A percentile compares a stretch with the other conserved stretches of the same genome.
Evolutionary conservation across 768 basidiomycete genomes (phyloP).

Genomic region (Suillus tomentosus): DNA sequence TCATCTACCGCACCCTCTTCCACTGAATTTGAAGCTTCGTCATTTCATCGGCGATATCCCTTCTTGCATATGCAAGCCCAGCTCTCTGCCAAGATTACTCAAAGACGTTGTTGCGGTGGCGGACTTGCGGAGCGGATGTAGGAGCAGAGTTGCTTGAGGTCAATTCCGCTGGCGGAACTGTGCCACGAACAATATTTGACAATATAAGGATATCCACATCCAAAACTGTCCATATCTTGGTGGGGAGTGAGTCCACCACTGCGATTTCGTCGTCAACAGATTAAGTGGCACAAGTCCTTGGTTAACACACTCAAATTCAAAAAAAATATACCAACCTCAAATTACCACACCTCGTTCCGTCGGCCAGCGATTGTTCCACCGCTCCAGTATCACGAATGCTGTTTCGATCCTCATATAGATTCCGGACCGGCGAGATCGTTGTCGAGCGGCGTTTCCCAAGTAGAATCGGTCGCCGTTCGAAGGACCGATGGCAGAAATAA

Average conservation of each 20-base stretch:
- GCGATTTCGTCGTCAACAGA: neutral
- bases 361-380: neutral
- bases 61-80: constrained; percentile 8
- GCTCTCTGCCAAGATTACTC: constrained; percentile 6
- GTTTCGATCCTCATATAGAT: neutral
- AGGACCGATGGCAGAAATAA: neutral
- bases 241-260: neutral
- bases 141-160: neutral
- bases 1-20: neutral
- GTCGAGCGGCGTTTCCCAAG: neutral
- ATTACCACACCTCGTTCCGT: neutral
- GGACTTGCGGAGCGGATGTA: neutral
- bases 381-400: neutral
- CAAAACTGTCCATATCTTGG: neutral
- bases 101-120: constrained; percentile 15
- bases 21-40: neutral
- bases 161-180: neutral
- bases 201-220: neutral
- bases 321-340: neutral
- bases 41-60: neutral
- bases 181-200: too few relatives aligned
- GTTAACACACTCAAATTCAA: neutral
- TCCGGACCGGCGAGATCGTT: neutral
- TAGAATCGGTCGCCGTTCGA: neutral
- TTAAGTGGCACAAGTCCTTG: neutral